Base-by-base conservation (phyloP, 2,329 filamentous ascomycete genomes). In the Sarocladium brachiariae region DNA sequence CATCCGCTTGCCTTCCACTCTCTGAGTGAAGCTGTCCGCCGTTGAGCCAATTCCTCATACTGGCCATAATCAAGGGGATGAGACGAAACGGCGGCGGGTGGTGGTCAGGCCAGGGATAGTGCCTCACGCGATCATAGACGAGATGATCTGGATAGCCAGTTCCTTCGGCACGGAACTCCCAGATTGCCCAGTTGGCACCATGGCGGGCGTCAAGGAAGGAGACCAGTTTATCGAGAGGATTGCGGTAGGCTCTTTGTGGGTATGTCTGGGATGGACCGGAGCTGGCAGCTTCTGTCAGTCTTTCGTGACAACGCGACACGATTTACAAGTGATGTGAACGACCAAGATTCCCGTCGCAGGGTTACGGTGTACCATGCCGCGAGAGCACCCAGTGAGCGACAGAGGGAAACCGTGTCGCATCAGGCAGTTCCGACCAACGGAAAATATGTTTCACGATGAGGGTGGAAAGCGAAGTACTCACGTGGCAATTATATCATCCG, bases 71-170 rank as follows among this genome's bases (percentile, higher is more conserved):
- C 68, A 89, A 76, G 0, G 92, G 92, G 31, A 99, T 84, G 18
- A 97, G 74, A 19, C 83, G 78, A 61, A 99, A 99, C 0, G 93
- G 93, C 49, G 93, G 93, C 3, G 93, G 93, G 64, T 99, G 93
- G 64, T 99, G 93, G 64, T 99, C 93, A 0, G 93, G 93, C 83
- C 89, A 99, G 1, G 93, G 93, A 62, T 91, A 97, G 69, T 99
- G 93, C 56, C 86, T 81, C 56, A 97, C 84, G 2, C 91, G 79
- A 30, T 81, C 78, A 64, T 96, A 89, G 1, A 99, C 92, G 52
- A 91, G 87, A 16, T 83, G 80, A 63, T 99, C 93, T 0, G 90
- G 90, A 61, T 99, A 99, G 1, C 93, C 93, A 0, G 93, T 96
- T 4, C 93, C 93, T 66, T 99, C 93, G 31, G 90, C 93, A 41